Evolutionary conservation across 164 flowering plant species (phyloP).

Genomic region (Umbellularia californica): DNA sequence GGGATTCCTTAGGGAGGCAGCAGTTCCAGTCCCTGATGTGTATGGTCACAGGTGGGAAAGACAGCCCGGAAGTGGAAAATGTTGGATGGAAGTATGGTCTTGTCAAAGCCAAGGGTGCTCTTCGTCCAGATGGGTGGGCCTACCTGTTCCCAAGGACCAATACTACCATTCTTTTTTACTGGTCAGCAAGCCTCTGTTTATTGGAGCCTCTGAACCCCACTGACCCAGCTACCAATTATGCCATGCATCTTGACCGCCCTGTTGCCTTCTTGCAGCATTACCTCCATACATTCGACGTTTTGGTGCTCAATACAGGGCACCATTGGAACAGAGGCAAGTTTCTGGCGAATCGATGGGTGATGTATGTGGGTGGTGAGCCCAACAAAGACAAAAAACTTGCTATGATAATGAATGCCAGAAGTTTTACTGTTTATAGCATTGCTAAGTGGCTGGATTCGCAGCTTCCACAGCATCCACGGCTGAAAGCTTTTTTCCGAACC

Average conservation of each 20-base stretch:
- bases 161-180: constrained; percentile 69
- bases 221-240: constrained; percentile 36
- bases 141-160: constrained; percentile 56
- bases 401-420: constrained; percentile 50
- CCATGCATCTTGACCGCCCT: constrained; percentile 83
- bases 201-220: constrained; percentile 46
- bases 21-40: constrained; percentile 83
- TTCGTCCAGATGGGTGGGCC: constrained; percentile 81
- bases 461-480: constrained; percentile 41
- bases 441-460: constrained; percentile 64
- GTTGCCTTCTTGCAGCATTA: constrained; percentile 49
- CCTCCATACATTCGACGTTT: constrained; percentile 46
- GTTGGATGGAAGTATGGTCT: constrained; percentile 69
- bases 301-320: constrained; percentile 78
- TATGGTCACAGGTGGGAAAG: constrained; percentile 65
- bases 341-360: constrained; percentile 62
- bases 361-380: constrained; percentile 56
- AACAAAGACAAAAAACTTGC: constrained; percentile 22
- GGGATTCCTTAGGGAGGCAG: constrained; percentile 79
- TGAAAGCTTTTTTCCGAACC: constrained; percentile 65
- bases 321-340: constrained; percentile 83
- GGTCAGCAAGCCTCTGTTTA: constrained; percentile 72
- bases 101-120: constrained; percentile 41
- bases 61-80: constrained; percentile 48
- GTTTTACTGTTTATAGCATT: constrained; percentile 49